Base-by-base conservation (phyloP, 2,329 filamentous ascomycete species). In the Colletotrichum sp. region DNA sequence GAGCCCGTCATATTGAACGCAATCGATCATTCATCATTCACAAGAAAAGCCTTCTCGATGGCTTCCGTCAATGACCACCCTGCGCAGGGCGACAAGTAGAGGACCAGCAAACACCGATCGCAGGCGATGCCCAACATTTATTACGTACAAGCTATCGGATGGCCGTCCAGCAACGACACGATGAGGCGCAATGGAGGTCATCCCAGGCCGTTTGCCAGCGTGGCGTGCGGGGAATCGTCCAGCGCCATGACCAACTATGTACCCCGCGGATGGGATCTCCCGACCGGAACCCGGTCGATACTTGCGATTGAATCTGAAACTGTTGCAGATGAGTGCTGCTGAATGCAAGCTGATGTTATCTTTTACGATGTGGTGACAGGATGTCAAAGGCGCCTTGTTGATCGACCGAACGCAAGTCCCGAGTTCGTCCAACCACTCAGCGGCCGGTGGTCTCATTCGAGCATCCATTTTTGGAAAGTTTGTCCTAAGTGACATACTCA, bases 151-250 rank as follows among this genome's bases (percentile, higher is more conserved):
- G 21, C 3, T 15, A 64, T 4, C 44, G 12, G 4, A 55, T 15
- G 30, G 44, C 18, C 5, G 16, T 21, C 21, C 39, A 49, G 18
- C 32, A 64, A 21, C 28, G 26, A 18, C 2, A 13, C 18, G 32
- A 63, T 64, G 15, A 49, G 16, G 21, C 26, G 32, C 7, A 21
- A 63, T 9, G 21, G 10, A 52, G 30, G 64, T 55, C 49, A 65
- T 59, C 64, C 32, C 52, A n/a, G 63, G 36, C 9, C n/a, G 44
- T 18, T 59, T 36, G 57, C 26, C 57, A 73, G 34, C 57, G 71
- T 55, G 59, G 36, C 59, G 65, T 74, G 71, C 74, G 74, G 74
- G 70, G 74, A 76, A 76, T 49, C 28, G 18, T 12, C 28, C n/a
- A 10, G 44, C 24, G 36, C 32, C 44, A 44, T 49, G 32, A 26